These are phyloP conservation scores for Santalum album DNA, from an alignment of 164 flowering plant species.

Conservation along the genomic window DNA sequence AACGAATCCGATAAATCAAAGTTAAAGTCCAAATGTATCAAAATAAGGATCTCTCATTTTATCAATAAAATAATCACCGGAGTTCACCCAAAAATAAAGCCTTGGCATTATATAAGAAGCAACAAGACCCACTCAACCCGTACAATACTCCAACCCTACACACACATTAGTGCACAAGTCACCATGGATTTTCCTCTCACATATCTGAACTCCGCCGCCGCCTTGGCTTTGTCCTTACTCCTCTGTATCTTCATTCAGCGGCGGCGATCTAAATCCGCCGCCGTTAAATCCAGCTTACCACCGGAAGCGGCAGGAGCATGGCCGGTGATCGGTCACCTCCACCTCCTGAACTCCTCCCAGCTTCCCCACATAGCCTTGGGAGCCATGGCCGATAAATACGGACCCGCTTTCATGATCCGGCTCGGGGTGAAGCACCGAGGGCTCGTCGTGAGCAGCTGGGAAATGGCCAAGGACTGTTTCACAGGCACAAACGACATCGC, in stretches of 20 bases:
- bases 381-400: constrained; percentile 25
- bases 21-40: too few relatives aligned
- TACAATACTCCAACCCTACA: too few relatives aligned
- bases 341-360: constrained; percentile 12
- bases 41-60: too few relatives aligned
- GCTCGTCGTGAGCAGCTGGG: constrained; percentile 18
- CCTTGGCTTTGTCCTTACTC: neutral
- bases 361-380: constrained; percentile 19
- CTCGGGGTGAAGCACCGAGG: constrained; percentile 18
- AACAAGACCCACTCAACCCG: too few relatives aligned
- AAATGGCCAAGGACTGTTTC: constrained; percentile 24
- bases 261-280: neutral
- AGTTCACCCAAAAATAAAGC: too few relatives aligned
- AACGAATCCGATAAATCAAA: too few relatives aligned
- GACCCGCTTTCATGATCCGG: constrained; percentile 23
- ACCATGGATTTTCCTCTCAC: neutral
- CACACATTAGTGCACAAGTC: too few relatives aligned
- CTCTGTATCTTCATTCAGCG: neutral
- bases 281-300: constrained; percentile 1
- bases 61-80: too few relatives aligned
- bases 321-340: constrained; percentile 41
- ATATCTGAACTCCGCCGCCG: neutral
- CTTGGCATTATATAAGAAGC: too few relatives aligned
- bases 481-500: constrained; percentile 21
- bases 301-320: constrained; percentile 20